These are phyloP conservation scores for Hypoxylon fuscum DNA, from an alignment of 495 filamentous ascomycete species.

Conservation along the genomic window DNA sequence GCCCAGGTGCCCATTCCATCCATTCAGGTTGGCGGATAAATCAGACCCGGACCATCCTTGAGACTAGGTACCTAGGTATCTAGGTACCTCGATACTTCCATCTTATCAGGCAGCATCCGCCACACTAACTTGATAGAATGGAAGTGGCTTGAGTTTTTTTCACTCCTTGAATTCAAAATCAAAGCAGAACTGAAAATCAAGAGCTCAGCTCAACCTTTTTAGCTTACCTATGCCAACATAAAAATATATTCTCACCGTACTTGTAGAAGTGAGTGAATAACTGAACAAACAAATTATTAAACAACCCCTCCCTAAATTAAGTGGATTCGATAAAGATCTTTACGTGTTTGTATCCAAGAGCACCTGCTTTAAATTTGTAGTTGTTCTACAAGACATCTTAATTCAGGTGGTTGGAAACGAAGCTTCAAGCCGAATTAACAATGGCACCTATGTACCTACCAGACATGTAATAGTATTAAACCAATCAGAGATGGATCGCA, in stretches of 20 bases:
- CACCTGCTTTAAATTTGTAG: too few species aligned
- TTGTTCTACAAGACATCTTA: too few species aligned
- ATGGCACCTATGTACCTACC: neutral
- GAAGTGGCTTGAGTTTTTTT: too few species aligned
- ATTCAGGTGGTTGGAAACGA: neutral
- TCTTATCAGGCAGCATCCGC: constrained; percentile 16
- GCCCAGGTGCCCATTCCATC: too few species aligned
- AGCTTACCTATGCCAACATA: neutral
- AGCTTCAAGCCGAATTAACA: constrained; percentile 5
- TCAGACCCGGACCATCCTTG: constrained; percentile 14
- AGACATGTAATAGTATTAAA: neutral
- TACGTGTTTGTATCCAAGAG: too few species aligned
- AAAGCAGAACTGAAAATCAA: neutral
- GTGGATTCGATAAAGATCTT: too few species aligned
- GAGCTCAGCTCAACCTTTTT: constrained; percentile 2
- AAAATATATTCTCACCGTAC: too few species aligned
- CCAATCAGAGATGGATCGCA: constrained; percentile 45
- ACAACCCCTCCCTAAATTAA: too few species aligned
- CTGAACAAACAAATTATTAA: too few species aligned
- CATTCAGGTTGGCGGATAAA: constrained; percentile 28
- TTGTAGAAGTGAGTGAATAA: too few species aligned
- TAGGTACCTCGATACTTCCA: neutral
- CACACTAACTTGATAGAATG: neutral
- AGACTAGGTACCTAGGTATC: neutral
- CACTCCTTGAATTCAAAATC: too few species aligned